Evolutionary conservation across 83 land plant genomes (phyloP).

Genomic region (Picea abies): DNA sequence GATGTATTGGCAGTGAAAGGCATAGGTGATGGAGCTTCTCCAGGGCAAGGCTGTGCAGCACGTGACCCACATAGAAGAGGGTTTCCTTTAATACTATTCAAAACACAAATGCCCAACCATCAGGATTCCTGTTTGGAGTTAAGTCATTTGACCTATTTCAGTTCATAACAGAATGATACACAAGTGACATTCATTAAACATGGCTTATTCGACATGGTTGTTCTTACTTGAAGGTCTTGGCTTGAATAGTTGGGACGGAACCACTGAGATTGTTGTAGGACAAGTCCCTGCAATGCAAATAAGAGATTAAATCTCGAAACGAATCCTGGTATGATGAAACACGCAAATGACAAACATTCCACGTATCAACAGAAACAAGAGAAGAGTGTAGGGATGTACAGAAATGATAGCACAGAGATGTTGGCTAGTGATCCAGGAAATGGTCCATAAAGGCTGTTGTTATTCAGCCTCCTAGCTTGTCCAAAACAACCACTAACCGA

Average conservation of each 20-base stretch:
- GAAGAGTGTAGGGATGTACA: constrained; percentile 22
- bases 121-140: constrained; percentile 14
- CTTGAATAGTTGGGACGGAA: constrained; percentile 42
- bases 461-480: constrained; percentile 67
- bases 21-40: constrained; percentile 31
- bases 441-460: constrained; percentile 73
- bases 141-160: not conserved
- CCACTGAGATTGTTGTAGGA: constrained; percentile 75
- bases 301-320: not conserved
- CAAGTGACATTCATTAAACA: not conserved
- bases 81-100: constrained; percentile 46
- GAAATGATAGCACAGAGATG: constrained; percentile 50
- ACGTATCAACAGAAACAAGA: not conserved
- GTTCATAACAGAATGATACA: too few species aligned
- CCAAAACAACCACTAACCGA: not conserved
- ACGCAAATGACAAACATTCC: not conserved
- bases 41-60: constrained; percentile 33
- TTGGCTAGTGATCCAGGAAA: constrained; percentile 51
- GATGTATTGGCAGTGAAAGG: constrained; percentile 33
- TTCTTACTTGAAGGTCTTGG: constrained; percentile 58
- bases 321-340: not conserved
- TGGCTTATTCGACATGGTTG: not conserved
- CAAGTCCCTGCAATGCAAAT: constrained; percentile 48
- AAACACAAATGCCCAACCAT: not conserved
- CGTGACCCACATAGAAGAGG: constrained; percentile 53